Conservation (phyloP, 2,329 filamentous ascomycete species). For the Ceratocystis lukuohia region DNA sequence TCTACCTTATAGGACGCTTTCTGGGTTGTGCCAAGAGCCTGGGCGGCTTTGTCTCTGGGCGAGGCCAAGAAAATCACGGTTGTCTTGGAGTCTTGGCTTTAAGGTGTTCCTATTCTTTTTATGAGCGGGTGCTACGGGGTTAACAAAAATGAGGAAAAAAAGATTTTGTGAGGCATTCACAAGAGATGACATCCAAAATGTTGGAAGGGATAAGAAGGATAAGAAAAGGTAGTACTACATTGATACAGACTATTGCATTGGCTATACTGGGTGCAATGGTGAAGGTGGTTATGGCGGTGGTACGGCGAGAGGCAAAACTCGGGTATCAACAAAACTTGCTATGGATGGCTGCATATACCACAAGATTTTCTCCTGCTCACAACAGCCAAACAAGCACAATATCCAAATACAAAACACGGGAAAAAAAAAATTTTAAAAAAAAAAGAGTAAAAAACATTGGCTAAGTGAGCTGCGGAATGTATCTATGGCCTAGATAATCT, state of each 20-base stretch:
- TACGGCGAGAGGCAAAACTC: neutral
- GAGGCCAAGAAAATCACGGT: slow-evolving; percentile 6
- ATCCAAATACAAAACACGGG: neutral
- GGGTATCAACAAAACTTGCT: neutral
- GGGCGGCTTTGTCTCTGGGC: neutral
- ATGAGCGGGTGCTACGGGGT: slow-evolving; percentile 1
- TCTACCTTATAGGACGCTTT: neutral
- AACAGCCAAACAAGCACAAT: neutral
- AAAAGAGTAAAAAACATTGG: neutral
- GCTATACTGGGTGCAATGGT: too few species aligned
- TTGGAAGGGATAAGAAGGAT: neutral
- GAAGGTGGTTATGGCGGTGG: neutral
- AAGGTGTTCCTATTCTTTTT: neutral
- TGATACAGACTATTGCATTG: neutral
- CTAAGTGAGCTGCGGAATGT: neutral
- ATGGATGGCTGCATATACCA: neutral
- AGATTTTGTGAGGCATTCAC: too few species aligned
- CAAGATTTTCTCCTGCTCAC: neutral
- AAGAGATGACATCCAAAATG: too few species aligned
- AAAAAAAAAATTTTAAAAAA: too few species aligned
- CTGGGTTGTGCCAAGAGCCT: slow-evolving; percentile 2
- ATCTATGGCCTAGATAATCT: neutral
- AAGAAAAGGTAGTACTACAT: neutral
- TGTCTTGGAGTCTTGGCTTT: slow-evolving; percentile 6
- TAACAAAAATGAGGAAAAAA: neutral